These are phyloP conservation scores for Bacidia rubella DNA, from an alignment of 495 filamentous ascomycete genomes.

Conservation along the genomic window DNA sequence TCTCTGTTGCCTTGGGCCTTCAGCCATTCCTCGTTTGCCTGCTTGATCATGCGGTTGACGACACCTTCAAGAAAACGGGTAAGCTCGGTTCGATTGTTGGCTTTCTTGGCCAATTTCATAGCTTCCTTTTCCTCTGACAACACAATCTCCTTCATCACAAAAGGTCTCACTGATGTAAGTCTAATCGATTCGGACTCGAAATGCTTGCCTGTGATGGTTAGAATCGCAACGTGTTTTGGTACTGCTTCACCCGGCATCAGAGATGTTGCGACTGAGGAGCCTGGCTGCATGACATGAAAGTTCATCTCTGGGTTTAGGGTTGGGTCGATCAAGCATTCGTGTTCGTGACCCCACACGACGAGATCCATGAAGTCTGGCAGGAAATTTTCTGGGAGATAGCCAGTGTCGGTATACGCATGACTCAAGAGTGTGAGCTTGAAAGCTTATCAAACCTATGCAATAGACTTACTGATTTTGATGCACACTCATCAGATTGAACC, in stretches of 20 bases:
- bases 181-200: constrained; percentile 72
- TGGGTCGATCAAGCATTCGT: constrained; percentile 88
- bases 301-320: constrained; percentile 66
- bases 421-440: constrained; percentile 16
- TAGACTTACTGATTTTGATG: constrained; percentile 71
- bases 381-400: constrained; percentile 88
- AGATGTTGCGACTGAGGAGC: constrained; percentile 90
- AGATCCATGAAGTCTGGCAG: constrained; percentile 85
- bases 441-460: constrained; percentile 17
- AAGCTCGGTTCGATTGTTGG: constrained; percentile 68
- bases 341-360: constrained; percentile 94
- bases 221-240: constrained; percentile 75
- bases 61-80: constrained; percentile 61
- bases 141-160: constrained; percentile 72
- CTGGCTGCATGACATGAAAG: constrained; percentile 94
- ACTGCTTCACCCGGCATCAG: constrained; percentile 82
- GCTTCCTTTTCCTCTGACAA: constrained; percentile 64
- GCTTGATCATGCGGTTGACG: constrained; percentile 72
- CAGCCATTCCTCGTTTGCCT: constrained; percentile 72
- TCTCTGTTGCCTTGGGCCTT: constrained; percentile 49
- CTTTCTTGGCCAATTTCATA: constrained; percentile 60
- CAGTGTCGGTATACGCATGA: constrained; percentile 74
- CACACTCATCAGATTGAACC: constrained; percentile 93
- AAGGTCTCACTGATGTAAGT: constrained; percentile 80
- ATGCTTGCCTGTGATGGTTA: constrained; percentile 69